phyloP scores from a whole-genome alignment of 2,329 filamentous ascomycete genomes.

The Ophiostoma quercus region DNA sequence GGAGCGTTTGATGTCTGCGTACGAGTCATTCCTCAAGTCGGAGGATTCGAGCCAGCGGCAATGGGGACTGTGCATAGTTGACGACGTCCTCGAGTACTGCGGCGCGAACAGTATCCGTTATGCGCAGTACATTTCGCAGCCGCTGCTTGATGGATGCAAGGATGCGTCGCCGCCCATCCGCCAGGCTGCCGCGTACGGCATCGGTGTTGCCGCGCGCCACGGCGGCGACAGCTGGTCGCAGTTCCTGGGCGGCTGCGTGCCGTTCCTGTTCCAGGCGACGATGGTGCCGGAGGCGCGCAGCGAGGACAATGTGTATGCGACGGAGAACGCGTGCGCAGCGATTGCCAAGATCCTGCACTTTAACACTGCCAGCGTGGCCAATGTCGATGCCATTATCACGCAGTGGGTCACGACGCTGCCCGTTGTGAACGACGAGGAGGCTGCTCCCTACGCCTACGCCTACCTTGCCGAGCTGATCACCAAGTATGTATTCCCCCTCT shows the following conservation, averaged over 20 bases:
- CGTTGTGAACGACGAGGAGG: conserved; percentile 92
- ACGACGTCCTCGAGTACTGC: conserved; percentile 96
- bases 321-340: conserved; percentile 92
- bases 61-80: conserved; percentile 98
- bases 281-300: conserved; percentile 74
- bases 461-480: conserved; percentile 90
- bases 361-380: conserved; percentile 70
- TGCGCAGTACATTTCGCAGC: conserved; percentile 77
- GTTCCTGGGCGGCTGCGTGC: conserved; percentile 75
- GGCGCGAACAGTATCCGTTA: conserved; percentile 84
- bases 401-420: conserved; percentile 90
- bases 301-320: conserved; percentile 94
- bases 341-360: conserved; percentile 96
- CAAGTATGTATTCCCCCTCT: too few species aligned
- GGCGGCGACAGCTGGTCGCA: conserved; percentile 82
- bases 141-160: conserved; percentile 78
- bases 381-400: conserved; percentile 68
- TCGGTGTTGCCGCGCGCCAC: conserved; percentile 90
- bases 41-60: conserved; percentile 85
- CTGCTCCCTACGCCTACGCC: conserved; percentile 89
- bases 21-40: conserved; percentile 77
- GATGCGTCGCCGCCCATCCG: conserved; percentile 80
- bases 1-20: conserved; percentile 79
- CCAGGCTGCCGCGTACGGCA: conserved; percentile 92
- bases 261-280: conserved; percentile 77